Percentiles rank a stretch among this genome's conserved stretches.
phyloP scores from a whole-genome alignment of 768 basidiomycete genomes.

The Trametes gibbosa region DNA sequence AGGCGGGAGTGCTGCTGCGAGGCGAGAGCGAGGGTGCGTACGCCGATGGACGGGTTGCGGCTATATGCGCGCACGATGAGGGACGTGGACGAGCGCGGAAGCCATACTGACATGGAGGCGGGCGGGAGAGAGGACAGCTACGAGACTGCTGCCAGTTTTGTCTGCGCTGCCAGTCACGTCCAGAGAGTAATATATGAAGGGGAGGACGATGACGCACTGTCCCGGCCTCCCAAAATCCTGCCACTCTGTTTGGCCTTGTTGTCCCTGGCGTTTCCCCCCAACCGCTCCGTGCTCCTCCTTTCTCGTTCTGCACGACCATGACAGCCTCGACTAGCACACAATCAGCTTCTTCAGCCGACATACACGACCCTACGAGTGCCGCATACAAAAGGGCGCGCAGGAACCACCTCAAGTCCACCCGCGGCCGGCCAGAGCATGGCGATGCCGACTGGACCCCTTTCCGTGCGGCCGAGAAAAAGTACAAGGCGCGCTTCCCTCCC shows the following conservation, averaged over 20 bases:
- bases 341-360: background rate
- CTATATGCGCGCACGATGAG: conserved; percentile 40
- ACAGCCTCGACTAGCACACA: conserved; percentile 5
- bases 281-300: background rate
- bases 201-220: conserved; percentile 16
- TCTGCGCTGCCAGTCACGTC: background rate
- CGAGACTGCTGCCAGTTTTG: background rate
- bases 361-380: conserved; percentile 44
- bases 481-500: conserved; percentile 76
- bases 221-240: conserved; percentile 7
- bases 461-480: conserved; percentile 74
- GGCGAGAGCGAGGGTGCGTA: conserved; percentile 21
- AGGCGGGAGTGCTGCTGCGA: conserved; percentile 12
- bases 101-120: conserved; percentile 71
- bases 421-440: conserved; percentile 42
- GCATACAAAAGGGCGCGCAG: conserved; percentile 61
- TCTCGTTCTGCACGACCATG: background rate
- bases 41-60: conserved; percentile 22
- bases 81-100: conserved; percentile 54
- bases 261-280: background rate
- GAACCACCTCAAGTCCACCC: conserved; percentile 59
- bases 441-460: conserved; percentile 72
- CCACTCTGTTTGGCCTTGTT: conserved; percentile 11
- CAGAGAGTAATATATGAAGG: background rate
- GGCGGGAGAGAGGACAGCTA: background rate